Percentiles rank a stretch among this genome's conserved stretches.
These are phyloP conservation scores for Trametes cubensis DNA, from an alignment of 768 basidiomycete genomes.

Conservation along the genomic window DNA sequence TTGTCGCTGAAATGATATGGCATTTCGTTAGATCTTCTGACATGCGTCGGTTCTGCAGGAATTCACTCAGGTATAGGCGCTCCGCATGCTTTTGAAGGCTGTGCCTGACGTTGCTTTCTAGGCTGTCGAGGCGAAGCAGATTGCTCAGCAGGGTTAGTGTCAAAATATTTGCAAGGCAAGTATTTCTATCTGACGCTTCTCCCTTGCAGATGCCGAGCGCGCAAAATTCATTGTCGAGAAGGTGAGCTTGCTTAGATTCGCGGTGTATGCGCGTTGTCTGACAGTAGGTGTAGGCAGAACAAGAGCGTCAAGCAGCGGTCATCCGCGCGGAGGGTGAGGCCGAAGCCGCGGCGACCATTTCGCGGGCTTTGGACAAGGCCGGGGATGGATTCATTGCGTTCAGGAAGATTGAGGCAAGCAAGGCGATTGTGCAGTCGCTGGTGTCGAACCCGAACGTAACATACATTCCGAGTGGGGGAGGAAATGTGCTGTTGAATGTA, in stretches of 20 bases:
- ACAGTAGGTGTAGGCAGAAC: constrained; percentile 72
- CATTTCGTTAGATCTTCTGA: constrained; percentile 2
- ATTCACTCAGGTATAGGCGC: constrained; percentile 67
- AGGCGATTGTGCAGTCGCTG: constrained; percentile 92
- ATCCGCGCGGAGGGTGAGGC: constrained; percentile 99
- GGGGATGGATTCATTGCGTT: constrained; percentile 95
- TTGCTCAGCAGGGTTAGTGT: constrained; percentile 91
- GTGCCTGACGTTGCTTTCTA: constrained; percentile 25
- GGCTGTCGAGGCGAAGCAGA: constrained; percentile 99
- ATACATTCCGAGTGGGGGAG: constrained; percentile 81
- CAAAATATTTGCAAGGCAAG: background rate
- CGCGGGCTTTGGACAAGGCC: constrained; percentile 86
- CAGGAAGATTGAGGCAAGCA: constrained; percentile 96
- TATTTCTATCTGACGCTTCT: background rate
- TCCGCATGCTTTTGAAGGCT: background rate
- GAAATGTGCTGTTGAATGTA: constrained; percentile 83
- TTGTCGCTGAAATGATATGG: constrained; percentile 19
- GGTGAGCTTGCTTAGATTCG: constrained; percentile 47
- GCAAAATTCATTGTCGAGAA: constrained; percentile 99
- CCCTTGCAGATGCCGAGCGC: constrained; percentile 83
- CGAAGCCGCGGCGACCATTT: constrained; percentile 94
- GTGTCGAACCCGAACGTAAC: constrained; percentile 81
- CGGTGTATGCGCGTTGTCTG: constrained; percentile 5
- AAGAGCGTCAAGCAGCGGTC: constrained; percentile 98
- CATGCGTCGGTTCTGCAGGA: constrained; percentile 53